These are phyloP conservation scores for Herpetospermum pedunculosum DNA, from an alignment of 306 rosid genomes.

Conservation along the genomic window DNA sequence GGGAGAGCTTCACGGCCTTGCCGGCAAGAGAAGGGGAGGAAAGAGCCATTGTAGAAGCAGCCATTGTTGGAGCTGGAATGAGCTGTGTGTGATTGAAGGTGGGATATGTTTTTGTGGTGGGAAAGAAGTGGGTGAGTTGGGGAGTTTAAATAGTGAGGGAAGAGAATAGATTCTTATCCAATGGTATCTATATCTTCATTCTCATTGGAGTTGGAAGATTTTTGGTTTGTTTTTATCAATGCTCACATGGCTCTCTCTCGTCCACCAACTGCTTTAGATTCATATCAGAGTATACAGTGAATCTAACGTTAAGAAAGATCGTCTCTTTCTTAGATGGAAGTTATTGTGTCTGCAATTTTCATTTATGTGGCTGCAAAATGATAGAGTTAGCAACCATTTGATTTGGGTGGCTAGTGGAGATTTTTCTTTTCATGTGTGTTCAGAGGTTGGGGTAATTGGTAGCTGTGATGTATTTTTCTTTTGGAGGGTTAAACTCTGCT, in stretches of 20 bases:
- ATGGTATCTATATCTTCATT: slow-evolving; percentile 9
- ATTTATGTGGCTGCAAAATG: not conserved
- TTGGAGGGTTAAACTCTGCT: not conserved
- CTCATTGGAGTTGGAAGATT: slow-evolving; percentile 26
- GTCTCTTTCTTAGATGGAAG: not conserved
- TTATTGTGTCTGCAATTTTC: not conserved
- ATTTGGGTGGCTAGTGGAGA: not conserved
- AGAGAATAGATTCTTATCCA: slow-evolving; percentile 18
- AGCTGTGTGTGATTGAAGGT: not conserved
- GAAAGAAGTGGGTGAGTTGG: not conserved
- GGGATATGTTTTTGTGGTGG: not conserved
- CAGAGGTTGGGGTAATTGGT: not conserved
- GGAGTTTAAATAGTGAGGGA: not conserved
- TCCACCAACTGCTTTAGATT: slow-evolving; percentile 13
- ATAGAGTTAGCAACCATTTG: not conserved
- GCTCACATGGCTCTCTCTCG: slow-evolving; percentile 9
- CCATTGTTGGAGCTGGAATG: slow-evolving; percentile 15
- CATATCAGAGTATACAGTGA: not conserved
- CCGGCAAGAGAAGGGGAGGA: slow-evolving; percentile 48
- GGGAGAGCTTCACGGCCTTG: slow-evolving; percentile 29
- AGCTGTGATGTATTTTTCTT: not conserved
- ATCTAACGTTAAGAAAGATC: not conserved
- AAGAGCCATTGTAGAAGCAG: slow-evolving; percentile 52
- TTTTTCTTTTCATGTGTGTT: not conserved
- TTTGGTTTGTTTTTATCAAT: not conserved